phyloP scores from a whole-genome alignment of 768 basidiomycete species.

The Mycena floridula region DNA sequence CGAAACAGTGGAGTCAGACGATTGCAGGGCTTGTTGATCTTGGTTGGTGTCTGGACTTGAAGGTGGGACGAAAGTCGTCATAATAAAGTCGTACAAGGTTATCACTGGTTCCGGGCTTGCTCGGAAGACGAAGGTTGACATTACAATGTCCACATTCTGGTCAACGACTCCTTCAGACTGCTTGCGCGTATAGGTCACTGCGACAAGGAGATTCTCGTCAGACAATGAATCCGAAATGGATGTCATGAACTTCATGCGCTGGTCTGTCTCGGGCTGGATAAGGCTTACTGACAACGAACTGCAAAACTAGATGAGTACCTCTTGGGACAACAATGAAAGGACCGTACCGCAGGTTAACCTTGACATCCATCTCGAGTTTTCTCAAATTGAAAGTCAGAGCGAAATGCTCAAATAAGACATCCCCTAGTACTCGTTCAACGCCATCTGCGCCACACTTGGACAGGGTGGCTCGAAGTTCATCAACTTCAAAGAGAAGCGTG shows the following conservation, averaged over 20 bases:
- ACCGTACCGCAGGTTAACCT: constrained; percentile 67
- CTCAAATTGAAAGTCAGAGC: constrained; percentile 66
- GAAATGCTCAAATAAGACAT: constrained; percentile 76
- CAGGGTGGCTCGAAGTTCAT: constrained; percentile 71
- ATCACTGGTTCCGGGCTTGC: constrained; percentile 89
- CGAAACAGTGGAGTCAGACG: neutral
- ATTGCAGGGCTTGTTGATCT: neutral
- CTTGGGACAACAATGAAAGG: neutral
- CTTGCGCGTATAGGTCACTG: constrained; percentile 70
- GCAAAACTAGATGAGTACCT: constrained; percentile 8
- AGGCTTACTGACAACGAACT: constrained; percentile 78
- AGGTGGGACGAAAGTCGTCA: constrained; percentile 86
- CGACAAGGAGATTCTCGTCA: constrained; percentile 62
- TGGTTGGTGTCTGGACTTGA: constrained; percentile 8
- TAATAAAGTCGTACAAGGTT: constrained; percentile 91
- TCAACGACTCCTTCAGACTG: constrained; percentile 82
- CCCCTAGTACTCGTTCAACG: constrained; percentile 69
- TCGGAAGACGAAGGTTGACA: constrained; percentile 88
- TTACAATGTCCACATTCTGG: constrained; percentile 78
- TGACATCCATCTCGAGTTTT: constrained; percentile 83
- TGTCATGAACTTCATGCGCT: constrained; percentile 59
- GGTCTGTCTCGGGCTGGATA: constrained; percentile 41
- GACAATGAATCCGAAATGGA: constrained; percentile 39
- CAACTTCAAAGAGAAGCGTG: constrained; percentile 84
- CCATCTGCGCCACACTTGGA: constrained; percentile 61